Percentiles rank a stretch among this genome's conserved stretches.
Evolutionary conservation across 768 basidiomycete genomes (phyloP).

Genomic region (Tylopilus felleus): DNA sequence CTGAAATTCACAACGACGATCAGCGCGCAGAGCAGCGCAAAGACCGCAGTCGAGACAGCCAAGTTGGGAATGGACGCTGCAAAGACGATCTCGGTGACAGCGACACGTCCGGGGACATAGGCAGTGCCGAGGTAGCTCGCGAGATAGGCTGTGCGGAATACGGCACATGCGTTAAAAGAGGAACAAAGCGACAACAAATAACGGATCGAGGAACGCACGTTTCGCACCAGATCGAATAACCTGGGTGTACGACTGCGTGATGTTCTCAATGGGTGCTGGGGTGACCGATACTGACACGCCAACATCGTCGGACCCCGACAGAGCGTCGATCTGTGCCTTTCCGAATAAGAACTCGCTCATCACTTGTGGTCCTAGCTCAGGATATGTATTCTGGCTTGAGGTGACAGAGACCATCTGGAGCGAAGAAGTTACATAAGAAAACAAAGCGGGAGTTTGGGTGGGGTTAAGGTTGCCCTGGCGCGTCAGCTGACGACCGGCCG

Average conservation of each 20-base stretch:
- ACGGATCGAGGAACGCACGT: slow-evolving; percentile 5
- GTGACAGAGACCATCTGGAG: slow-evolving; percentile 9
- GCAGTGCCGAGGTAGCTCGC: slow-evolving; percentile 24
- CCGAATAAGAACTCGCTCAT: slow-evolving; percentile 23
- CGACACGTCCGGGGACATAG: slow-evolving; percentile 29
- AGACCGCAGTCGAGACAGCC: slow-evolving; percentile 22
- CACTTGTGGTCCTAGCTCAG: slow-evolving; percentile 14
- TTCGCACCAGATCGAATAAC: slow-evolving; percentile 21
- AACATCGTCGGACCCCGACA: neutral
- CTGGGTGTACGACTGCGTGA: slow-evolving; percentile 19
- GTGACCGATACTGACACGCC: slow-evolving; percentile 1
- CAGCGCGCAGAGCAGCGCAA: slow-evolving; percentile 20
- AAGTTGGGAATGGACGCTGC: slow-evolving; percentile 28
- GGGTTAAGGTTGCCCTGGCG: slow-evolving; percentile 24
- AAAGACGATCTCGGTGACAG: slow-evolving; percentile 21
- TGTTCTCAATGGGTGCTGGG: slow-evolving; percentile 6
- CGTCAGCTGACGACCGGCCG: slow-evolving; percentile 3
- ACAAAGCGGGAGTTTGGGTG: slow-evolving; percentile 22
- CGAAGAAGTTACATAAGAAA: too few relatives aligned
- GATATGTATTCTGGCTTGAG: neutral
- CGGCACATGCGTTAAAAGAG: neutral
- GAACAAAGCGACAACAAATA: neutral
- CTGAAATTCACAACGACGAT: slow-evolving; percentile 24
- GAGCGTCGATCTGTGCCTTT: slow-evolving; percentile 5
- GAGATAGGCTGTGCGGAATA: slow-evolving; percentile 12